Percentiles rank a stretch among this genome's conserved stretches.
phyloP scores from a whole-genome alignment of 2,329 filamentous ascomycete species.

The Colletotrichum neosansevieriae region DNA sequence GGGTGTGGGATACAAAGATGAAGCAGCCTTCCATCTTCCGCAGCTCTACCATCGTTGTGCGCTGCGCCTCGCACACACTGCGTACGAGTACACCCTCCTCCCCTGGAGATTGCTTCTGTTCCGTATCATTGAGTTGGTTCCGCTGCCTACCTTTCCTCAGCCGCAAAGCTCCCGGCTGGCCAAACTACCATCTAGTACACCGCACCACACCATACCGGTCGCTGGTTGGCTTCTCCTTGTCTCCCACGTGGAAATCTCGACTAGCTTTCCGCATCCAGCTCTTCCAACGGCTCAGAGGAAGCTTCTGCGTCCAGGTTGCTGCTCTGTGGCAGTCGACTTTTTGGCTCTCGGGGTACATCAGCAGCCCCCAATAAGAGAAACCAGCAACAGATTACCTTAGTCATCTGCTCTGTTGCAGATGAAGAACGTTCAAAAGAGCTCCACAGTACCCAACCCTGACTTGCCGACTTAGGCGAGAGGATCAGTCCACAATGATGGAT shows the following conservation, averaged over 20 bases:
- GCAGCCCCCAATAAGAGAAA: conserved; percentile 1
- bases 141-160: background rate
- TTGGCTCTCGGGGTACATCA: conserved; percentile 3
- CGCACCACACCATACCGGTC: conserved; percentile 5
- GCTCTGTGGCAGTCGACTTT: background rate
- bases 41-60: background rate
- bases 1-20: conserved; percentile 29
- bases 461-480: conserved; percentile 38
- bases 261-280: conserved; percentile 21
- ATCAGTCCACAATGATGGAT: conserved; percentile 42
- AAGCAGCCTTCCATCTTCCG: conserved; percentile 23
- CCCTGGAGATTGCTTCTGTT: background rate
- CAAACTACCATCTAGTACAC: background rate
- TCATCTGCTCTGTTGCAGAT: conserved; percentile 14
- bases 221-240: conserved; percentile 30
- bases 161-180: conserved; percentile 2
- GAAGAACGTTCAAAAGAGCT: conserved; percentile 29
- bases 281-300: conserved; percentile 1
- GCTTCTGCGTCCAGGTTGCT: background rate
- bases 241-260: conserved; percentile 32
- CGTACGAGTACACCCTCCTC: background rate
- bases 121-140: conserved; percentile 1
- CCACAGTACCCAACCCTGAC: conserved; percentile 34
- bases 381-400: background rate
- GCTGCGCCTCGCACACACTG: conserved; percentile 3